Percentiles rank a stretch among this genome's conserved stretches.
phyloP scores from a whole-genome alignment of 441 rosid genomes.

The Populus hybrid region DNA sequence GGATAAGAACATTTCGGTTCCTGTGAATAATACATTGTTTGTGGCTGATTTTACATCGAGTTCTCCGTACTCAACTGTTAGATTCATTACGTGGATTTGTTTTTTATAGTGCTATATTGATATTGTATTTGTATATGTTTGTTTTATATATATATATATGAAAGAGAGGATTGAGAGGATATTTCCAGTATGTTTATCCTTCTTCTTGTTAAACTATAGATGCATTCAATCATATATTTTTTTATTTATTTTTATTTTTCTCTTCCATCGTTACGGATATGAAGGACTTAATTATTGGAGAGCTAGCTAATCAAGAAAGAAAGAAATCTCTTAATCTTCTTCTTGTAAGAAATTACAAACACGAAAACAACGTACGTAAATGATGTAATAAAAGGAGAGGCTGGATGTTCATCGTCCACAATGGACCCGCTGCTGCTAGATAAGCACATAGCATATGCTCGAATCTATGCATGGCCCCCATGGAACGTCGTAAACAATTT shows the following conservation, averaged over 20 bases:
- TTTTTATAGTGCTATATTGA: too few species aligned
- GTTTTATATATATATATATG: too few species aligned
- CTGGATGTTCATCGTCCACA: background rate
- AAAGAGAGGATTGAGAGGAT: too few species aligned
- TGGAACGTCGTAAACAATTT: background rate
- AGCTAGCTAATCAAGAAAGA: background rate
- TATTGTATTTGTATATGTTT: too few species aligned
- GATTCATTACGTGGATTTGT: too few species aligned
- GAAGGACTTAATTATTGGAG: background rate
- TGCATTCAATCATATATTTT: too few species aligned
- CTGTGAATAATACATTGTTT: background rate
- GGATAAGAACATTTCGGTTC: background rate
- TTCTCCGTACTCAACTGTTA: background rate
- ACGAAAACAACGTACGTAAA: background rate
- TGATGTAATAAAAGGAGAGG: background rate
- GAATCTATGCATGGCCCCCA: background rate
- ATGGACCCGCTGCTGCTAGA: background rate
- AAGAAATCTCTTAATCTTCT: background rate
- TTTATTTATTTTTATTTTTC: too few species aligned
- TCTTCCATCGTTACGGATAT: background rate
- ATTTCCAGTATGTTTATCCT: too few species aligned
- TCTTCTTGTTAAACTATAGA: too few species aligned
- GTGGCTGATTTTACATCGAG: background rate
- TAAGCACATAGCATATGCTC: background rate
- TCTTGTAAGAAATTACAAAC: background rate